Conservation (phyloP, 2,329 filamentous ascomycete species). For the Tolypocladium guangdongense region DNA sequence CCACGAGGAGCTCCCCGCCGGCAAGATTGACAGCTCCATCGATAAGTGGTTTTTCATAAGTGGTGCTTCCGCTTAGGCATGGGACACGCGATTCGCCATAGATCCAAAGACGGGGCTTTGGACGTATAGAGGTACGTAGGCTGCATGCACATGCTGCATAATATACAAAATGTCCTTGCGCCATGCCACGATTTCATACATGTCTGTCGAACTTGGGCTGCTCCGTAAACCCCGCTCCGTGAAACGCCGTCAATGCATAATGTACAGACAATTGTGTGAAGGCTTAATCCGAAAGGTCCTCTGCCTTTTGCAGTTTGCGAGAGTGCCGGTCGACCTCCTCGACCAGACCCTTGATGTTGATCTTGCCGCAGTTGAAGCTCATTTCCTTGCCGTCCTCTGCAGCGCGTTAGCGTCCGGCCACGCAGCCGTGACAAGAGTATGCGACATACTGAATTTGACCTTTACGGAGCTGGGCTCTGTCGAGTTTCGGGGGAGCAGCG, state of each 20-base stretch:
- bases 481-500: slow-evolving; percentile 60
- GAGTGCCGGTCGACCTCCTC: slow-evolving; percentile 89
- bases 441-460: slow-evolving; percentile 75
- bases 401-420: slow-evolving; percentile 10
- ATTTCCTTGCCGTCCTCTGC: slow-evolving; percentile 89
- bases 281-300: slow-evolving; percentile 53
- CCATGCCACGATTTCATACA: slow-evolving; percentile 7
- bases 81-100: not conserved
- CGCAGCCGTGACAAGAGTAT: not conserved
- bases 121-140: no score
- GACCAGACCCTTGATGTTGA: slow-evolving; percentile 76
- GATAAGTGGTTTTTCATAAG: slow-evolving; percentile 99
- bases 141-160: slow-evolving; percentile 4
- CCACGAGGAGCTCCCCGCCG: slow-evolving; percentile 70
- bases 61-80: slow-evolving; percentile 68
- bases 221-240: slow-evolving; percentile 7
- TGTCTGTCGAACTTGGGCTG: not conserved
- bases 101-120: no score
- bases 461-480: slow-evolving; percentile 57
- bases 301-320: slow-evolving; percentile 66
- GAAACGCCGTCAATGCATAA: slow-evolving; percentile 23
- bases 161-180: slow-evolving; percentile 17
- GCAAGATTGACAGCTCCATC: slow-evolving; percentile 88
- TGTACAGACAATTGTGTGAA: slow-evolving; percentile 7
- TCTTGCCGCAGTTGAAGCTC: slow-evolving; percentile 66